Evolutionary conservation across 129 eudicot species (phyloP).

Genomic region (Flaveria ramosissima): DNA sequence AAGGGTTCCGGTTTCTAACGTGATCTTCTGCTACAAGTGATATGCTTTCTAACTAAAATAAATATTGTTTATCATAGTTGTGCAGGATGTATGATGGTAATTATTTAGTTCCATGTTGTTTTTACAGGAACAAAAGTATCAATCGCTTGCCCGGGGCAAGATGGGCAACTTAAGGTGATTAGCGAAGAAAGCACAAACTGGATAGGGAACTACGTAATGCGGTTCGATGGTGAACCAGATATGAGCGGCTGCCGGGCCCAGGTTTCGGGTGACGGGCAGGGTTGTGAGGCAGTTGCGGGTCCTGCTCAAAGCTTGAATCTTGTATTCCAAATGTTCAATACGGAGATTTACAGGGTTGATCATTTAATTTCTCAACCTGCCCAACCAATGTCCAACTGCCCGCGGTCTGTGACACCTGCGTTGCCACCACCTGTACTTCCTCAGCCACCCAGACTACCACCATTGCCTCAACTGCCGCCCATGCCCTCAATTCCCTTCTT

Average conservation of each 20-base stretch:
- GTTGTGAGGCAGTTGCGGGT: slow-evolving; percentile 71
- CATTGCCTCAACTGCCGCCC: slow-evolving; percentile 39
- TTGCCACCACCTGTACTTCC: slow-evolving; percentile 43
- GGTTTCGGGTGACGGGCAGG: slow-evolving; percentile 56
- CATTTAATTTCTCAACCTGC: slow-evolving; percentile 87
- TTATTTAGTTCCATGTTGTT: not conserved
- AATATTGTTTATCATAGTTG: too few relatives aligned
- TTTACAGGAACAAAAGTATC: slow-evolving; percentile 65
- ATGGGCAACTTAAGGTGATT: slow-evolving; percentile 46
- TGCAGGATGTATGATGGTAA: too few relatives aligned
- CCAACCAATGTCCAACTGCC: slow-evolving; percentile 80
- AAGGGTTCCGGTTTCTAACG: too few relatives aligned
- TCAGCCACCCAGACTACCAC: slow-evolving; percentile 9
- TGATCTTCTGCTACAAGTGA: too few relatives aligned
- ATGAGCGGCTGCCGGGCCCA: slow-evolving; percentile 55
- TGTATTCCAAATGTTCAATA: slow-evolving; percentile 71
- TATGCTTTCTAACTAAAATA: too few relatives aligned
- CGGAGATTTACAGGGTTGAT: slow-evolving; percentile 57
- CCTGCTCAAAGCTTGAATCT: slow-evolving; percentile 52
- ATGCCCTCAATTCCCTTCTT: slow-evolving; percentile 61
- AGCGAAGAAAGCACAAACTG: slow-evolving; percentile 66
- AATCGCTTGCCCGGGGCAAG: slow-evolving; percentile 72
- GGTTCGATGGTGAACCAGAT: slow-evolving; percentile 72
- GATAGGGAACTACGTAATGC: slow-evolving; percentile 73
- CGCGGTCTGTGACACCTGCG: slow-evolving; percentile 41